Evolutionary conservation across 2,329 filamentous ascomycete species (phyloP).

Genomic region (Aspergillus sp.): DNA sequence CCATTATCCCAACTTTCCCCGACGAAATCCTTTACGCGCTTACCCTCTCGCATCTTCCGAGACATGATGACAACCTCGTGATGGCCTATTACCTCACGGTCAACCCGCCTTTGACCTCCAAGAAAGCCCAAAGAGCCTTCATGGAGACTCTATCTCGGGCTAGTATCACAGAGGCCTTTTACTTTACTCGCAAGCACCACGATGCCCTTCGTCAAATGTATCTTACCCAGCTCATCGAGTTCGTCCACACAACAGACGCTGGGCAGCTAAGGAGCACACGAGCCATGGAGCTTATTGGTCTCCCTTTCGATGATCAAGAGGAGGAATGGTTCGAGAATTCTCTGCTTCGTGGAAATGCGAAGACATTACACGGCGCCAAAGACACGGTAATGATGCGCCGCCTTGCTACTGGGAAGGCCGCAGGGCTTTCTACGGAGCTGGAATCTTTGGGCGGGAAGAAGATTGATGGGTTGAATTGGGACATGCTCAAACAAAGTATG

Average conservation of each 20-base stretch:
- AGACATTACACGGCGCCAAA: constrained; percentile 62
- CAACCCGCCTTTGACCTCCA: constrained; percentile 67
- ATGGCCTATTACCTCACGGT: constrained; percentile 78
- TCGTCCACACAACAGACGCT: constrained; percentile 50
- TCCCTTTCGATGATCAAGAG: constrained; percentile 70
- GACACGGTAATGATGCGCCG: constrained; percentile 74
- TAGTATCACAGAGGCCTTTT: constrained; percentile 70
- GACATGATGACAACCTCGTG: constrained; percentile 63
- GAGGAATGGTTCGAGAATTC: constrained; percentile 73
- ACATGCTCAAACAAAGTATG: constrained; percentile 43
- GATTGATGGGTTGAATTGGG: constrained; percentile 54
- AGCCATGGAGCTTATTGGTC: constrained; percentile 67
- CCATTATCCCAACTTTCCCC: constrained; percentile 75
- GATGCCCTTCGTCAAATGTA: constrained; percentile 62
- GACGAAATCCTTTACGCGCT: constrained; percentile 76
- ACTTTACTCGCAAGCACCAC: constrained; percentile 67
- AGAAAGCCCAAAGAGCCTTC: constrained; percentile 63
- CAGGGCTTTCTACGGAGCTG: constrained; percentile 32
- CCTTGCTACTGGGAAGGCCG: constrained; percentile 62
- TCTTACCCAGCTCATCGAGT: constrained; percentile 65
- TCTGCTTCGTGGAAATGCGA: constrained; percentile 64
- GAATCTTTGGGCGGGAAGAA: constrained; percentile 45
- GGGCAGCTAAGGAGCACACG: constrained; percentile 51
- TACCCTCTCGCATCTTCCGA: constrained; percentile 57
- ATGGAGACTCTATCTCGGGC: constrained; percentile 68